A percentile compares a stretch with the other conserved stretches of the same genome.
Conservation (phyloP, 805 yeast genomes). For the Saccharomycopsis schoenii region DNA sequence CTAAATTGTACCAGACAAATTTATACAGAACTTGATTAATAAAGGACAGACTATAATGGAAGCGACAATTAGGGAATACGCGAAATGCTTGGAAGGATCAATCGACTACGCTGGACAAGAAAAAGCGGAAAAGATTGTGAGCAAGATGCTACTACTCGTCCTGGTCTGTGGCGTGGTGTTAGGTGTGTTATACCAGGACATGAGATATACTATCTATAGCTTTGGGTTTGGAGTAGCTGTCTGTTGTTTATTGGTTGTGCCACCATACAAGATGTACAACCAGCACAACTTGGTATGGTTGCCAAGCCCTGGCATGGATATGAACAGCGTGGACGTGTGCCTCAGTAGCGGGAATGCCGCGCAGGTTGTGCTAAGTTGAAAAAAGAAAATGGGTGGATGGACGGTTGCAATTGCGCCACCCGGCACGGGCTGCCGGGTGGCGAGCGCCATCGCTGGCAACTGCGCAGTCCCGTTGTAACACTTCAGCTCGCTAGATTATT, state of each 20-base stretch:
- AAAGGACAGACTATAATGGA: not conserved
- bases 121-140: not conserved
- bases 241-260: conserved; percentile 1
- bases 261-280: conserved; percentile 15
- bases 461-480: too few species aligned
- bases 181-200: conserved; percentile 15
- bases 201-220: conserved; percentile 1
- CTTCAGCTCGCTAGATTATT: too few species aligned
- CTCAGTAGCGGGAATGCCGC: not conserved
- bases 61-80: not conserved
- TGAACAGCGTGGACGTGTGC: not conserved
- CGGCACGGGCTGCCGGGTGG: too few species aligned
- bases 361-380: not conserved
- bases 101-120: conserved; percentile 16
- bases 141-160: conserved; percentile 4
- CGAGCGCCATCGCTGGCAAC: too few species aligned
- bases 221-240: conserved; percentile 9
- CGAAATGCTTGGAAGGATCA: conserved; percentile 12
- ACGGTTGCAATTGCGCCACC: too few species aligned
- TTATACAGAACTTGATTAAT: too few species aligned
- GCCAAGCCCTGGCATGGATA: not conserved
- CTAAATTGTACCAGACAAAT: not conserved
- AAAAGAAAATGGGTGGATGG: not conserved
- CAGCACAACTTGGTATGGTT: conserved; percentile 12
- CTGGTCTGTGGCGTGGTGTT: conserved; percentile 4